Conservation (phyloP, 2,329 filamentous ascomycete genomes). For the Lanzia echinophila region DNA sequence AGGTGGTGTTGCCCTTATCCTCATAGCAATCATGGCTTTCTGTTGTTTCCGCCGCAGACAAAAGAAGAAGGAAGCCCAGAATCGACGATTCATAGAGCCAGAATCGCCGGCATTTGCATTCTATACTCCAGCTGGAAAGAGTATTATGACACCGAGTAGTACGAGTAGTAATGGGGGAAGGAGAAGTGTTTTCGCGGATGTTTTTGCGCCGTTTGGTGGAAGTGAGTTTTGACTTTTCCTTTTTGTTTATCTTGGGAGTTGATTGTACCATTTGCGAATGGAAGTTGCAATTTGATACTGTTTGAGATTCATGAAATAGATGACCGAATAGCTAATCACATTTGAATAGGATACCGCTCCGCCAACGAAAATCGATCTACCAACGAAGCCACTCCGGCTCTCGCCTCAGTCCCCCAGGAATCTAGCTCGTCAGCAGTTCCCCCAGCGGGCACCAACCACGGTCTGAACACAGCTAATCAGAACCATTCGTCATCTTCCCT, state of each 20-base stretch:
- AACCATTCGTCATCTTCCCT: neutral
- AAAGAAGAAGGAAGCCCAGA: slow-evolving; percentile 3
- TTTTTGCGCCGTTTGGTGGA: slow-evolving; percentile 1
- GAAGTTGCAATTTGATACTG: too few relatives aligned
- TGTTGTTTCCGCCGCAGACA: slow-evolving; percentile 2
- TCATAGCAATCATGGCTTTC: slow-evolving; percentile 1
- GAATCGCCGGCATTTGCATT: neutral
- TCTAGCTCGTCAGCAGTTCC: too few relatives aligned
- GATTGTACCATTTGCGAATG: too few relatives aligned
- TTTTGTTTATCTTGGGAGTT: neutral
- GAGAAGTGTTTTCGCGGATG: neutral
- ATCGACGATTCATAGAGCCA: neutral
- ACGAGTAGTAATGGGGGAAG: neutral
- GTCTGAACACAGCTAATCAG: neutral
- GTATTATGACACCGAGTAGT: neutral
- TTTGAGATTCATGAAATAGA: too few relatives aligned
- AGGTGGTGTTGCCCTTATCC: neutral
- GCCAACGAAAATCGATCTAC: neutral
- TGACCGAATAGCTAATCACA: neutral
- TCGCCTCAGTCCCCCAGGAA: too few relatives aligned
- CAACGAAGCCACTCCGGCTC: too few relatives aligned
- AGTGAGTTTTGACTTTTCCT: neutral
- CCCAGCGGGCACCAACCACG: too few relatives aligned
- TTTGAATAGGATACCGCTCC: neutral
- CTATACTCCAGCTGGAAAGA: slow-evolving; percentile 3